These are phyloP conservation scores for Saccharomycopsis fibuligera DNA, from an alignment of 805 yeast genomes.

Conservation along the genomic window DNA sequence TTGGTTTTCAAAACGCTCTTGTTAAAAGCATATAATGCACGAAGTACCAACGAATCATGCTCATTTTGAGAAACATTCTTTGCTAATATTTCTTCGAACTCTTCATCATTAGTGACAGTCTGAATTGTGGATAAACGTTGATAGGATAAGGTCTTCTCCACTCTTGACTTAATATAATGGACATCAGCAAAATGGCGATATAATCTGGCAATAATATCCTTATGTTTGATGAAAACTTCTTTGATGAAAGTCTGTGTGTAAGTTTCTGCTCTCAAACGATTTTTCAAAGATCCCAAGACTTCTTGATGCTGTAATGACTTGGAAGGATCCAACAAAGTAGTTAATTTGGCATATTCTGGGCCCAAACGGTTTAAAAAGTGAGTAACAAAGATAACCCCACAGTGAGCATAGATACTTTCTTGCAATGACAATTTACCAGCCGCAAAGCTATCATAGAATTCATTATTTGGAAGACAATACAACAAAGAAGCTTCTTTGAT, in stretches of 20 bases:
- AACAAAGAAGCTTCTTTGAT: slow-evolving; percentile 90
- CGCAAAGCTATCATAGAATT: slow-evolving; percentile 69
- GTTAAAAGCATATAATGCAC: slow-evolving; percentile 79
- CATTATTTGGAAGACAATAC: slow-evolving; percentile 84
- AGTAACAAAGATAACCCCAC: slow-evolving; percentile 85
- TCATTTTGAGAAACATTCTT: slow-evolving; percentile 71
- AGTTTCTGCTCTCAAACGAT: slow-evolving; percentile 87
- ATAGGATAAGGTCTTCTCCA: slow-evolving; percentile 77
- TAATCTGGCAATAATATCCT: slow-evolving; percentile 68
- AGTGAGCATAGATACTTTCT: slow-evolving; percentile 91
- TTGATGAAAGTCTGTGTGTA: slow-evolving; percentile 79
- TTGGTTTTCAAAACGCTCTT: slow-evolving; percentile 85
- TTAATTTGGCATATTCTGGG: slow-evolving; percentile 72
- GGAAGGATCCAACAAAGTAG: slow-evolving; percentile 54
- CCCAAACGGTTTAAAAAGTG: slow-evolving; percentile 94
- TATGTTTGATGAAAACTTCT: slow-evolving; percentile 66
- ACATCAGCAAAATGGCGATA: slow-evolving; percentile 88
- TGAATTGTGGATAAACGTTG: slow-evolving; percentile 76
- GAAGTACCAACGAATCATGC: slow-evolving; percentile 68
- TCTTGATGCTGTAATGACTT: slow-evolving; percentile 65
- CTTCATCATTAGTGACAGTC: slow-evolving; percentile 68
- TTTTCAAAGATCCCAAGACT: slow-evolving; percentile 71
- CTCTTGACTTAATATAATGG: slow-evolving; percentile 63
- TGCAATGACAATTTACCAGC: slow-evolving; percentile 79
- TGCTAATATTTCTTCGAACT: slow-evolving; percentile 61